These are phyloP conservation scores for Penicillium expansum DNA, from an alignment of 2,329 filamentous ascomycete species.

Conservation along the genomic window DNA sequence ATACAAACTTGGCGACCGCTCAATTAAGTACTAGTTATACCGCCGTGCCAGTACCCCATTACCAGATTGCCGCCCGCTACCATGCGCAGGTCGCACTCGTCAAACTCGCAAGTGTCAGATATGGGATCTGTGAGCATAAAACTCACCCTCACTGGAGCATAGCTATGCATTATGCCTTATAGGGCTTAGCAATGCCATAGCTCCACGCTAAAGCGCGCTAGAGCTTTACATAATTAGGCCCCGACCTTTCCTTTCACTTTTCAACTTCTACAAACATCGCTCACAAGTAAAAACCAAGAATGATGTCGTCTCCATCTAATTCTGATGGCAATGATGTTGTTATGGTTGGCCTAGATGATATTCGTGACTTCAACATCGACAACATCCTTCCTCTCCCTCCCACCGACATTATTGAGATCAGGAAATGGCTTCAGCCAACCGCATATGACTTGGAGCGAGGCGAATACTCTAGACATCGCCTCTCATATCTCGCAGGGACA, in stretches of 20 bases:
- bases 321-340: neutral
- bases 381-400: neutral
- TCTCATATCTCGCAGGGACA: neutral
- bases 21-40: no score
- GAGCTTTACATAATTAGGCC: neutral
- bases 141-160: no score
- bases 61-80: no score
- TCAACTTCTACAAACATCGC: neutral
- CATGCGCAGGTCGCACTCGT: no score
- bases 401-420: neutral
- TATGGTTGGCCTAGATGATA: neutral
- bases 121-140: no score
- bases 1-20: no score
- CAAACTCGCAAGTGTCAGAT: no score
- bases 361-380: neutral
- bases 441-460: neutral
- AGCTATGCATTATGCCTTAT: no score
- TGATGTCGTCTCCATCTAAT: neutral
- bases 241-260: neutral
- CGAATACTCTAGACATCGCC: neutral
- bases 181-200: no score
- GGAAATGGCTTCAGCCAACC: neutral
- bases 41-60: no score
- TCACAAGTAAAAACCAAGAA: neutral
- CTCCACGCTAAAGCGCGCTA: neutral